Evolutionary conservation across 2,329 filamentous ascomycete species (phyloP).

Genomic region (Lasiodiplodia gonubiensis): DNA sequence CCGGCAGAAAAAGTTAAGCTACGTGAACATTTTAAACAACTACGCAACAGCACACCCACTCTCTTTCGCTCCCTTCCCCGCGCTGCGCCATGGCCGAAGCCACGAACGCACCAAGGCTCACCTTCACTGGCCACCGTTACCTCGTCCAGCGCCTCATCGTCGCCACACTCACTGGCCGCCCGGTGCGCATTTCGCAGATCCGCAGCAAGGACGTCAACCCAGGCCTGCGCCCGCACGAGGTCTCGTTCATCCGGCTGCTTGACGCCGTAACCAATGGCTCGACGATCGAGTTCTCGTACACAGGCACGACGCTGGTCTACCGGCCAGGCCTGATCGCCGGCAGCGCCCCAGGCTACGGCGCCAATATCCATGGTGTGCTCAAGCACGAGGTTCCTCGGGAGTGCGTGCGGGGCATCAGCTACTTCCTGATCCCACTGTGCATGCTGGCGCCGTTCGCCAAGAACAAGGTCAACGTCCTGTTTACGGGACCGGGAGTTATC

Average conservation of each 20-base stretch:
- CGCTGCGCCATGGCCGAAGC: slow-evolving; percentile 25
- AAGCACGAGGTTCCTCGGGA: slow-evolving; percentile 78
- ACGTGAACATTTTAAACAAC: slow-evolving; percentile 15
- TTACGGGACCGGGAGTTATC: slow-evolving; percentile 90
- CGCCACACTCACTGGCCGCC: slow-evolving; percentile 85
- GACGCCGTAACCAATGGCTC: slow-evolving; percentile 95
- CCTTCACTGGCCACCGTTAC: slow-evolving; percentile 83
- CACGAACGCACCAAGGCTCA: slow-evolving; percentile 57
- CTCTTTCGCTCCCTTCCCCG: neutral
- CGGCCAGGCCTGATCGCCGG: slow-evolving; percentile 92
- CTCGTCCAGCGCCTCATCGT: slow-evolving; percentile 86
- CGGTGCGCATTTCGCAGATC: slow-evolving; percentile 92
- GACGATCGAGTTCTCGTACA: slow-evolving; percentile 93
- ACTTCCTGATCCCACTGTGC: slow-evolving; percentile 89
- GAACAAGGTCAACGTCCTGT: slow-evolving; percentile 84
- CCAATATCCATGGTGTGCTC: slow-evolving; percentile 73
- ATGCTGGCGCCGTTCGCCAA: slow-evolving; percentile 93
- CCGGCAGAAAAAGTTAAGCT: slow-evolving; percentile 20
- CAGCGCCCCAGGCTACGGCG: slow-evolving; percentile 75
- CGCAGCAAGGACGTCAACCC: slow-evolving; percentile 83
- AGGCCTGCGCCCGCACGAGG: slow-evolving; percentile 88
- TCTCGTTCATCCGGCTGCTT: slow-evolving; percentile 93
- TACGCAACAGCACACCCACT: neutral
- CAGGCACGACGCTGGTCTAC: slow-evolving; percentile 90
- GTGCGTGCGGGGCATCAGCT: slow-evolving; percentile 82